A percentile compares a stretch with the other conserved stretches of the same genome.
Evolutionary conservation across 2,329 filamentous ascomycete genomes (phyloP).

Genomic region (Cryphonectria parasitica): DNA sequence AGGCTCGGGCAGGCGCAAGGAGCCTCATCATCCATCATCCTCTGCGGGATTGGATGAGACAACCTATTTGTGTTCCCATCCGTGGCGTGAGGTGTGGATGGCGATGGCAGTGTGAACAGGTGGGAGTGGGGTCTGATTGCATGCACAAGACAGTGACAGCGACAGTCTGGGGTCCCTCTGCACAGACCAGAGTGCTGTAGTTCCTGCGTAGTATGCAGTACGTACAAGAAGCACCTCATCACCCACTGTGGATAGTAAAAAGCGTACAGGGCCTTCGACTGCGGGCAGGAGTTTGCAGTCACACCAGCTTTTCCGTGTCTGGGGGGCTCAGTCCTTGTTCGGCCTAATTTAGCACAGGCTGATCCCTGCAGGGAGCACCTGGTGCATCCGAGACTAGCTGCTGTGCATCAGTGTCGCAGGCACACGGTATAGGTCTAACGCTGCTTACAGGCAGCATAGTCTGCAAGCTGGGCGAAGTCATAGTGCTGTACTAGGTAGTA

Average conservation of each 20-base stretch:
- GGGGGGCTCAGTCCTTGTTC: slow-evolving; percentile 5
- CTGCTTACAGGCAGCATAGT: slow-evolving; percentile 1
- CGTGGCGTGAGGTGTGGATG: slow-evolving; percentile 16
- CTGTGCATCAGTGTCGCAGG: slow-evolving; percentile 11
- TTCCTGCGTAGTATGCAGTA: neutral
- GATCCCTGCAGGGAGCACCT: slow-evolving; percentile 2
- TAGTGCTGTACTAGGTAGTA: neutral
- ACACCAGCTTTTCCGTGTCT: neutral
- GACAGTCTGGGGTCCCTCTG: neutral
- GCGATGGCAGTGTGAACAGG: neutral
- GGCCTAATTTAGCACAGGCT: slow-evolving; percentile 9
- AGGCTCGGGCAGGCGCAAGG: neutral
- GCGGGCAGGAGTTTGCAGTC: neutral
- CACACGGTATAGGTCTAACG: slow-evolving; percentile 8
- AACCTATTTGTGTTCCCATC: neutral
- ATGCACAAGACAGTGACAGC: neutral
- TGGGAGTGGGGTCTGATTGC: neutral
- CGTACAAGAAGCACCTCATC: neutral
- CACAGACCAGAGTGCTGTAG: neutral
- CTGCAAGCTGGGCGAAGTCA: neutral
- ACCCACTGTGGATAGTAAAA: neutral
- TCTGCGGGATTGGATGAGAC: slow-evolving; percentile 12
- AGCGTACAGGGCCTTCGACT: neutral
- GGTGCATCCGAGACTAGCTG: slow-evolving; percentile 3
- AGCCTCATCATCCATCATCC: neutral